Evolutionary conservation across 768 basidiomycete species (phyloP).

Genomic region (Dendrothele bispora): DNA sequence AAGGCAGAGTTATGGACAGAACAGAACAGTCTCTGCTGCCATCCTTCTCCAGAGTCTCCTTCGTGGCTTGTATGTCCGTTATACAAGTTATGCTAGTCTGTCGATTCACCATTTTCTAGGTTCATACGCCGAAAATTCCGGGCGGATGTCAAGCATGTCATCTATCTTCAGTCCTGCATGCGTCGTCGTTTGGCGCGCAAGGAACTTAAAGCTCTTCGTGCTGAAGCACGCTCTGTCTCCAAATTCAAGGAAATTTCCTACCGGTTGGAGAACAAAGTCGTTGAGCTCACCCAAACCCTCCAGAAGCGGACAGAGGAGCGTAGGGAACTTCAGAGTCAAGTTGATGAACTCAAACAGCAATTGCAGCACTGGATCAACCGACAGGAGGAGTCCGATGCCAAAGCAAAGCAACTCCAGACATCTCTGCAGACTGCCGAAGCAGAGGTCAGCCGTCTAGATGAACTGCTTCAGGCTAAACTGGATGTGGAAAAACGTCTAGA

Average conservation of each 20-base stretch:
- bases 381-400: slow-evolving; percentile 83
- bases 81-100: slow-evolving; percentile 6
- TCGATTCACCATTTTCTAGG: slow-evolving; percentile 31
- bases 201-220: slow-evolving; percentile 78
- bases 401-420: slow-evolving; percentile 68
- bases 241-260: slow-evolving; percentile 99
- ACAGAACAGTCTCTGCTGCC: slow-evolving; percentile 61
- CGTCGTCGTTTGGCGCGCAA: slow-evolving; percentile 86
- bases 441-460: slow-evolving; percentile 70
- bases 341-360: slow-evolving; percentile 81
- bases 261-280: slow-evolving; percentile 97
- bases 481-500: slow-evolving; percentile 81
- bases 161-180: slow-evolving; percentile 89
- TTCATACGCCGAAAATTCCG: slow-evolving; percentile 53
- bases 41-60: slow-evolving; percentile 76
- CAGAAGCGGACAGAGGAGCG: slow-evolving; percentile 91
- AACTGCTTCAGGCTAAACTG: slow-evolving; percentile 71
- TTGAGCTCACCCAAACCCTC: slow-evolving; percentile 93
- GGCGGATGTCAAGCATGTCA: slow-evolving; percentile 65
- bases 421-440: slow-evolving; percentile 71
- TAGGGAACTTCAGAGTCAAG: slow-evolving; percentile 77
- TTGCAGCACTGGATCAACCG: slow-evolving; percentile 82
- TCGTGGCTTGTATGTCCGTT: slow-evolving; percentile 78
- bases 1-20: slow-evolving; percentile 57
- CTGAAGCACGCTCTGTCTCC: slow-evolving; percentile 94